Conservation (phyloP, 306 rosid genomes). For the Castanea crenata region DNA sequence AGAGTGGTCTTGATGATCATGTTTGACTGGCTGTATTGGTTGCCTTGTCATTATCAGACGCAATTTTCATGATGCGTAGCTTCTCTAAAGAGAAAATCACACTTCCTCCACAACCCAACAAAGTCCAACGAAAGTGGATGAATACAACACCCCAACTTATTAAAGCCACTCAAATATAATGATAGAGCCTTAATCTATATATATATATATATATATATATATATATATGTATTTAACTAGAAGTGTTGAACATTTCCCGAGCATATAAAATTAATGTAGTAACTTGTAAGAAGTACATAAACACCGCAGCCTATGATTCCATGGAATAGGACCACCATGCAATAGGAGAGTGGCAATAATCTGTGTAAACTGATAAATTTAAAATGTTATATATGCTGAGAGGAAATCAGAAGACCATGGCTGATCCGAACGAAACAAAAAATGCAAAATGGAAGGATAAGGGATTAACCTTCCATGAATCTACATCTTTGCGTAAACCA, state of each 20-base stretch:
- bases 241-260: too few relatives aligned
- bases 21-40: not conserved
- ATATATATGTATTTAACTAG: too few relatives aligned
- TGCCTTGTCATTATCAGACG: not conserved
- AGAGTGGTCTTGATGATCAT: not conserved
- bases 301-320: too few relatives aligned
- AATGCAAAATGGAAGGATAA: conserved; percentile 21
- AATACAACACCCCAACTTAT: not conserved
- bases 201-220: too few relatives aligned
- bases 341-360: conserved; percentile 15
- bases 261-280: too few relatives aligned
- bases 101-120: not conserved
- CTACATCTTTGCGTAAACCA: conserved; percentile 48
- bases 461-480: conserved; percentile 40
- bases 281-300: too few relatives aligned
- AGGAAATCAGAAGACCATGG: conserved; percentile 26
- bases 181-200: too few relatives aligned
- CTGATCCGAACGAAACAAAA: conserved; percentile 19
- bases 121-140: not conserved
- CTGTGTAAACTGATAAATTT: conserved; percentile 12
- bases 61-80: not conserved
- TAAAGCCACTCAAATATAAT: not conserved
- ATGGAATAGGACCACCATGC: not conserved
- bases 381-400: conserved; percentile 26
- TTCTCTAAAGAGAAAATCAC: not conserved